Base-by-base conservation (phyloP, 2,329 filamentous ascomycete species). In the Colletotrichum sansevieriae region DNA sequence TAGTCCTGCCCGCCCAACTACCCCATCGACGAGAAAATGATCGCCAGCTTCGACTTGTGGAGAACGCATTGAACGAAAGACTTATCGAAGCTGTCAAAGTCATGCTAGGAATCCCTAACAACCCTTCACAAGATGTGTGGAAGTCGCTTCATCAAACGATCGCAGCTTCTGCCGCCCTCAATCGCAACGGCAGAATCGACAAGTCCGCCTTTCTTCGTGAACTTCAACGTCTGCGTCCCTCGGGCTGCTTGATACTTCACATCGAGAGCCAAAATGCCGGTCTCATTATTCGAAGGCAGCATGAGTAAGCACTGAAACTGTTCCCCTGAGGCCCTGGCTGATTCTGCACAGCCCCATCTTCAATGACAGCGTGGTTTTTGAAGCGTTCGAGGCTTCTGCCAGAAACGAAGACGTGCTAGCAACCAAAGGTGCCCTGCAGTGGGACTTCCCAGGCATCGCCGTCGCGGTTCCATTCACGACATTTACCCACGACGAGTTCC, bases 371-470 rank as follows among this genome's bases (percentile, higher is more conserved):
- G 70, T 72, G 70, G 84, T 72, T 18, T 88, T 64, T 54, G 90
- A 92, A 74, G 81, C 82, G 0, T 91, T 91, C 63, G 89, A 92
- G 74, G 81, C 85, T 0, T 89, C 88, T 0, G 80, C 90, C 0
- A 74, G 74, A 0, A 86, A 85, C 1, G 80, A 86, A 49, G 77
- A 82, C 13, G 85, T 90, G 0, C 78, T 91, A 2, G 81, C 82
- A 0, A 76, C 86, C 0, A 76, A 85, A 20, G 81, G 81, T 29
- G 83, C 88, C 2, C 75, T 92, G 0, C 73, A 80, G 64, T 89
- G 89, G 83, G 81, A 85, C 18, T 92, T 92, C 70, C 90, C 90
- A 0, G 87, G 85, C 0, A 78, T 76, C 15, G 83, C 85, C 0
- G 84, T 86, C 0, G 78, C 81, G 0, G 73, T 91, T 3, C 78